Evolutionary conservation across 208 protist species (phyloP), one percentile per base, ranked within the genome.

Genomic region (Ichthyophonus hoferi): DNA sequence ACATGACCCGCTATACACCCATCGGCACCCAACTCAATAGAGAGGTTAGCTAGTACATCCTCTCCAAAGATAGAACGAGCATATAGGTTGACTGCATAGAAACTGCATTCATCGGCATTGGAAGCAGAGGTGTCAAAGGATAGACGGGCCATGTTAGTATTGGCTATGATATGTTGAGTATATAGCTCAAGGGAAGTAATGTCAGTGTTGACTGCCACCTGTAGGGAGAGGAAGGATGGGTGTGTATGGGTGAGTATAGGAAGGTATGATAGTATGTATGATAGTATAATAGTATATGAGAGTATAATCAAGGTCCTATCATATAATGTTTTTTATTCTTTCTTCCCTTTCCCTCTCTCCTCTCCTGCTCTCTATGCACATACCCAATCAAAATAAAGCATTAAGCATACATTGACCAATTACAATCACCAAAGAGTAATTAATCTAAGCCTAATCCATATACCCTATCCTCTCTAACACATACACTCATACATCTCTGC

Each of bases 31-130:
- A 91, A 91, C 89, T 97, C 95, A 78, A 97, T 92, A 87, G 90
- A 96, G n/a, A 99, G 93, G 90, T 99, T 99, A 3, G 97, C 96
- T 24, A 99, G 89, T 24, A 97, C 98, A 88, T 99, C 98, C 91
- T 99, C 98, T 79, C 98, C 97, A 92, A 99, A 99, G 40, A 96
- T 94, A 84, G 93, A 96, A 42, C 94, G 94, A 14, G 98, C 98
- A 93, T 98, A 99, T 2, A 99, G 90, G 93, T 98, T 99, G 86
- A 97, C 98, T 40, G 97, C 97, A 0, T 98, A 90, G 88, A 98
- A 99, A 77, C 94, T 93, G 91, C 96, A 98, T 40, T 96, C 94
- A 79, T 95, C 96, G 38, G 93, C 93, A 33, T 96, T 91, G 0
- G 91, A 90, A 42, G 83, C 42, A 1, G 93, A 87, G n/a, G 82